Evolutionary conservation across 441 rosid species (phyloP).

Genomic region (Eutrema salsugineum): DNA sequence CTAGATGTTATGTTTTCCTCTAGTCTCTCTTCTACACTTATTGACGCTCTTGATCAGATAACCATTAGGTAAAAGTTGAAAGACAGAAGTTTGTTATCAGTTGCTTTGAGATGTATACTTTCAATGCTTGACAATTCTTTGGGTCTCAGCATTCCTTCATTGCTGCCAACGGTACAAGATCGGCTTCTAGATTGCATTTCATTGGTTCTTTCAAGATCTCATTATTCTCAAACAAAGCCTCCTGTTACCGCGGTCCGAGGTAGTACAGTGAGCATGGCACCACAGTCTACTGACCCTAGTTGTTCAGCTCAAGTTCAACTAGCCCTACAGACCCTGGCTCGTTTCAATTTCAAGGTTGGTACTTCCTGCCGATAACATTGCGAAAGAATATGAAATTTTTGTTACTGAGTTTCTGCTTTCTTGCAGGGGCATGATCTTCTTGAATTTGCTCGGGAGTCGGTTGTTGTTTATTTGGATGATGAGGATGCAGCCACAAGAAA

Average conservation of each 20-base stretch:
- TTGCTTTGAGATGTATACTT: conserved; percentile 13
- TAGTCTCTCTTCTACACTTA: conserved; percentile 84
- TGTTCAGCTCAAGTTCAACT: conserved; percentile 86
- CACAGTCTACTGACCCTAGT: conserved; percentile 67
- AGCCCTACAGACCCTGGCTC: conserved; percentile 96
- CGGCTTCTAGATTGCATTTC: conserved; percentile 88
- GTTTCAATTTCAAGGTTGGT: conserved; percentile 91
- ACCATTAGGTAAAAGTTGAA: conserved; percentile 56
- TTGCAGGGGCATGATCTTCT: conserved; percentile 97
- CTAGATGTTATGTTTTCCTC: conserved; percentile 90
- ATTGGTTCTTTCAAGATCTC: conserved; percentile 82
- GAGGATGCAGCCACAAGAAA: conserved; percentile 93
- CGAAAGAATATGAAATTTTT: not conserved
- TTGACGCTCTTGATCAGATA: conserved; percentile 90
- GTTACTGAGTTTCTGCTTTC: conserved; percentile 38
- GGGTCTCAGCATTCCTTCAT: conserved; percentile 83
- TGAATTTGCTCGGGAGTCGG: conserved; percentile 93
- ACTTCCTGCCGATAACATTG: not conserved
- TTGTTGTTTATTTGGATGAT: conserved; percentile 89
- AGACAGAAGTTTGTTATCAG: conserved; percentile 1
- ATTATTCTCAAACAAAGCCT: conserved; percentile 68
- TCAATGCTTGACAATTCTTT: conserved; percentile 16
- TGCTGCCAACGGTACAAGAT: conserved; percentile 89
- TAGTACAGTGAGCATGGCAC: conserved; percentile 46
- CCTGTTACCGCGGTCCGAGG: conserved; percentile 64